Base-by-base conservation (phyloP, 345 rosid species). In the Populus alba region DNA sequence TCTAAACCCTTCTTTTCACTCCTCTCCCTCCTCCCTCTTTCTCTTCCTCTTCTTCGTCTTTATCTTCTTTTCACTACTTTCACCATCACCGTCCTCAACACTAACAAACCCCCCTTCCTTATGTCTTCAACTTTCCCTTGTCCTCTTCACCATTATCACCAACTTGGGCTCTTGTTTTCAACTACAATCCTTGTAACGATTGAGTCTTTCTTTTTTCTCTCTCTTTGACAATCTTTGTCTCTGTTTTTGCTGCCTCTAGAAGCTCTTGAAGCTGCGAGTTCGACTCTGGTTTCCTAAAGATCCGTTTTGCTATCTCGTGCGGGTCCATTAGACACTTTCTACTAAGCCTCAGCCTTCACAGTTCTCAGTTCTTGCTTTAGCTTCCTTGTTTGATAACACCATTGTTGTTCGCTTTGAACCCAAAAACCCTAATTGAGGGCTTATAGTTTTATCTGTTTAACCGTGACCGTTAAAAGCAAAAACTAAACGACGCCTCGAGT, bases 351-450 rank as follows among this genome's bases (percentile, higher is more conserved):
- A 2, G 87, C 87, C 57, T 87, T 80, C 29, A 85, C 89, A 68
- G 79, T 83, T 57, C 94, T 84, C n/a, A 91, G 82, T 84, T 85
- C 90, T 85, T 92, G 90, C 88, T 95, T 95, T 51, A 95, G 91
- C 88, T 95, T 95, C 88, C 88, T 91, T 93, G 86, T 95, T 95
- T 45, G 98, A 95, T 38, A 93, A 81, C 74, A 93, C 98, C 99
- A 95, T 92, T 79, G 53, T 33, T 73, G 33, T 68, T 22, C 20
- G 29, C 33, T 22, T 16, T 10, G 20, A 1, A 25, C 20, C 12
- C 37, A 33, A 53, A 68, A 79, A 67, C 68, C 80, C 66, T 38
- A 70, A 53, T 9, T 12, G 11, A 7, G 49, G 53, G 33, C 51
- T 66, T 18, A 38, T 20, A 11, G 23, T 20, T 23, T 33, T 47